A percentile compares a stretch with the other conserved stretches of the same genome.
Evolutionary conservation across 441 rosid genomes (phyloP).

Genomic region (Jatropha multifida): DNA sequence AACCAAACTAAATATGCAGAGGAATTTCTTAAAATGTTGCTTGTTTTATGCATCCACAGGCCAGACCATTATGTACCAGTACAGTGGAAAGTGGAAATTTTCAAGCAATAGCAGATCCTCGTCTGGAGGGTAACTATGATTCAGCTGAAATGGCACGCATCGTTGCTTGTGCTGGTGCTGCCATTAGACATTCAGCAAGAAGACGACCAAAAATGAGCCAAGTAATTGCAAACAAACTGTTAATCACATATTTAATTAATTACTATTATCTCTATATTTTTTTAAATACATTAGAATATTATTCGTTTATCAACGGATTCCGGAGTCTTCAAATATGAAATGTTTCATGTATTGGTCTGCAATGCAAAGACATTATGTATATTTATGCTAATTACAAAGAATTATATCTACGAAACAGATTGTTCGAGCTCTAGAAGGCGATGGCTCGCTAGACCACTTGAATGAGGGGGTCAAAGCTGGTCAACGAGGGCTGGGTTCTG

Average conservation of each 20-base stretch:
- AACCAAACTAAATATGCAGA: no score
- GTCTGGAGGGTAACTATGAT: conserved; percentile 49
- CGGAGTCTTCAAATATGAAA: no score
- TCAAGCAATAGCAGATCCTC: conserved; percentile 58
- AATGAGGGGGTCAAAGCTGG: conserved; percentile 44
- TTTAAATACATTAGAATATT: no score
- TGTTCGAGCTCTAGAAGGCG: conserved; percentile 83
- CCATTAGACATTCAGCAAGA: conserved; percentile 64
- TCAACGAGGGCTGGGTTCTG: conserved; percentile 19
- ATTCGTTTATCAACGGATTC: no score
- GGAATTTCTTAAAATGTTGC: no score
- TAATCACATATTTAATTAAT: neutral
- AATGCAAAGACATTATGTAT: no score
- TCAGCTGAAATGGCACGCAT: conserved; percentile 62
- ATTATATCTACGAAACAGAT: conserved; percentile 42
- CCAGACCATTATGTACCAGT: conserved; percentile 57
- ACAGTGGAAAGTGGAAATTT: conserved; percentile 56
- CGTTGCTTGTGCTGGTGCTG: conserved; percentile 76
- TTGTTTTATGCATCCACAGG: conserved; percentile 41
- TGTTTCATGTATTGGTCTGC: no score
- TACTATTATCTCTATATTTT: neutral
- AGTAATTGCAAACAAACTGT: conserved; percentile 26
- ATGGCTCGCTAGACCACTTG: conserved; percentile 61
- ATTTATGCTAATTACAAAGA: no score
- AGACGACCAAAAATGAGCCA: conserved; percentile 88